Base-by-base conservation (phyloP, 129 eudicot species). In the Escallonia herrerae region DNA sequence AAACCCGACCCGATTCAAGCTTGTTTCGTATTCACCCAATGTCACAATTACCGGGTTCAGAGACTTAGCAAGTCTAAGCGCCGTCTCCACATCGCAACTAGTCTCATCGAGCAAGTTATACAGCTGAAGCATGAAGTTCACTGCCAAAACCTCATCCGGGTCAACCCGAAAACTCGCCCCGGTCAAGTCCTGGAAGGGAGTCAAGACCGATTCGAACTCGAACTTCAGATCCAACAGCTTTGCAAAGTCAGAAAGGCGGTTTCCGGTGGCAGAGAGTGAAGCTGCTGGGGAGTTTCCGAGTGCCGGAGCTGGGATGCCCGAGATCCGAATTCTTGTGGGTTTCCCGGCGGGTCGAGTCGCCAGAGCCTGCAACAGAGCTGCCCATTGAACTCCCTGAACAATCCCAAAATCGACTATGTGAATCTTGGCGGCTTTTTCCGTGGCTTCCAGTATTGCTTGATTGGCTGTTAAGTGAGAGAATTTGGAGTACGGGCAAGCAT, bases 301-400 rank as follows among this genome's bases (percentile, higher is more conserved):
- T 2, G 68, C 76, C 54, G 79, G 68, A 2, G 99, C 96, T 6
- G 96, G 96, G 51, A 93, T 89, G 12, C 96, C 96, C 43, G 99
- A 93, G 43, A 93, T 80, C 39, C 96, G 87, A 13, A 93, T 80
- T 15, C 72, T 58, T 4, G 71, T 58, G 5, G 99, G 99, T 75
- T 93, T 93, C 0, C 99, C 99, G 39, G 82, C 76, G 41, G 95
- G 86, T 58, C 99, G 86, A 70, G 96, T 93, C 1, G 99, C 99
- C 3, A 93, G 60, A 3, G 96, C 99, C 64, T 93, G 96, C 4
- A 93, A 75, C 5, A 93, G 67, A 8, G 99, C 89, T 0, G 99
- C 96, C 99, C 99, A 93, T 76, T 93, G 99, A 73, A 93, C 88
- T 0, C 99, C 99, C 43, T 93, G 96, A 43, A 89, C 89, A 4